These are phyloP conservation scores for Leptographium lundbergii DNA, from an alignment of 2,329 filamentous ascomycete species.

Conservation along the genomic window DNA sequence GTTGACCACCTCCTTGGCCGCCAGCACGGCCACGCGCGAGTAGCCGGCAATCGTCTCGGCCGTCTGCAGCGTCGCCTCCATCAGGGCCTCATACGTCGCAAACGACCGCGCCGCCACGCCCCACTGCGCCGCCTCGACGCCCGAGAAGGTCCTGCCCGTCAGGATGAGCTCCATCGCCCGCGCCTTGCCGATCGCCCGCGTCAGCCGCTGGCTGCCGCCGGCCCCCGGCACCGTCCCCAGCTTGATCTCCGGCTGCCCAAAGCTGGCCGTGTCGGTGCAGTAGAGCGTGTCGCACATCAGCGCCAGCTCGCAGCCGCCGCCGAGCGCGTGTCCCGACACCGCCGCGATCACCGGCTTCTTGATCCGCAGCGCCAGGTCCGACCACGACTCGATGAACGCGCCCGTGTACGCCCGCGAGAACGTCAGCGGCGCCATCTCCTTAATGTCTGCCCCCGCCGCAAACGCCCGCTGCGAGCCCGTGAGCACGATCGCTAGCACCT, in stretches of 20 bases:
- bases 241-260: slow-evolving; percentile 96
- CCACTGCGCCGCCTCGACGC: slow-evolving; percentile 77
- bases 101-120: slow-evolving; percentile 79
- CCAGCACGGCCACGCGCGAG: slow-evolving; percentile 76
- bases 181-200: slow-evolving; percentile 68
- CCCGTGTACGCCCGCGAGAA: slow-evolving; percentile 78
- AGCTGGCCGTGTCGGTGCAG: slow-evolving; percentile 73
- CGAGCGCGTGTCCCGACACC: slow-evolving; percentile 87
- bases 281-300: slow-evolving; percentile 97
- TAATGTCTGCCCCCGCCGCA: slow-evolving; percentile 94
- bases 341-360: slow-evolving; percentile 93
- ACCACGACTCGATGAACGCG: slow-evolving; percentile 96
- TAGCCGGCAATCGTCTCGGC: slow-evolving; percentile 84
- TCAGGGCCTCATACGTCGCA: slow-evolving; percentile 64
- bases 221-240: slow-evolving; percentile 85
- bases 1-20: slow-evolving; percentile 95
- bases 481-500: slow-evolving; percentile 65
- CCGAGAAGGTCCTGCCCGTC: slow-evolving; percentile 73
- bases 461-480: slow-evolving; percentile 87
- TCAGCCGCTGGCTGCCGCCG: slow-evolving; percentile 81
- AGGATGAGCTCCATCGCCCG: slow-evolving; percentile 86
- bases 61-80: slow-evolving; percentile 68
- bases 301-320: slow-evolving; percentile 89
- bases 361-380: slow-evolving; percentile 65
- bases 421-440: slow-evolving; percentile 90